Conservation (phyloP, 1,284 basidiomycete species). For the Heterobasidion parviporum region DNA sequence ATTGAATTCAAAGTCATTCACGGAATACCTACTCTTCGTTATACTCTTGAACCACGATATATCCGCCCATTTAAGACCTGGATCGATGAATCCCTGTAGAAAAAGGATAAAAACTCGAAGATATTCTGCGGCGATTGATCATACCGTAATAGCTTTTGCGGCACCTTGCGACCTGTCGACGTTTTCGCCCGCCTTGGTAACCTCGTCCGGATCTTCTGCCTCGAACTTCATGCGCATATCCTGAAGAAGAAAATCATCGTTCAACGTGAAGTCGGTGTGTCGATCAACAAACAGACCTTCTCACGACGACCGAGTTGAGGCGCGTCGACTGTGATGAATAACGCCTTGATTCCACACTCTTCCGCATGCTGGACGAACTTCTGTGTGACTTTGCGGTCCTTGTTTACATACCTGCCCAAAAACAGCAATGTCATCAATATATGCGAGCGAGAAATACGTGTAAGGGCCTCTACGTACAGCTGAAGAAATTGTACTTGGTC, state of each 20-base stretch:
- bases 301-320: slow-evolving; percentile 88
- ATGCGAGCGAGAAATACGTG: not conserved
- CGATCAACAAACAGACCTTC: slow-evolving; percentile 37
- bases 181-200: slow-evolving; percentile 45
- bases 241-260: slow-evolving; percentile 22
- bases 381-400: slow-evolving; percentile 74
- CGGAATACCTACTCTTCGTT: slow-evolving; percentile 57
- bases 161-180: slow-evolving; percentile 86
- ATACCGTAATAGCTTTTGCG: slow-evolving; percentile 86
- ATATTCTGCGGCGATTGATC: slow-evolving; percentile 12
- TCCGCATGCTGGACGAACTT: slow-evolving; percentile 82
- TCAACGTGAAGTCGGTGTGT: not conserved
- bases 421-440: not conserved
- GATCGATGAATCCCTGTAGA: slow-evolving; percentile 85
- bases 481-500: slow-evolving; percentile 79
- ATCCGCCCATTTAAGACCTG: slow-evolving; percentile 82
- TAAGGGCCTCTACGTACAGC: slow-evolving; percentile 32
- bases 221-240: slow-evolving; percentile 97
- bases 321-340: slow-evolving; percentile 92
- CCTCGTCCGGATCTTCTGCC: slow-evolving; percentile 72
- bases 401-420: slow-evolving; percentile 68
- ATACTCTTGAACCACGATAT: slow-evolving; percentile 84
- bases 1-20: not conserved
- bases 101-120: too few relatives aligned
- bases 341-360: slow-evolving; percentile 72